phyloP scores from a whole-genome alignment of 805 yeast species.

The Suhomyces kilbournensis region DNA sequence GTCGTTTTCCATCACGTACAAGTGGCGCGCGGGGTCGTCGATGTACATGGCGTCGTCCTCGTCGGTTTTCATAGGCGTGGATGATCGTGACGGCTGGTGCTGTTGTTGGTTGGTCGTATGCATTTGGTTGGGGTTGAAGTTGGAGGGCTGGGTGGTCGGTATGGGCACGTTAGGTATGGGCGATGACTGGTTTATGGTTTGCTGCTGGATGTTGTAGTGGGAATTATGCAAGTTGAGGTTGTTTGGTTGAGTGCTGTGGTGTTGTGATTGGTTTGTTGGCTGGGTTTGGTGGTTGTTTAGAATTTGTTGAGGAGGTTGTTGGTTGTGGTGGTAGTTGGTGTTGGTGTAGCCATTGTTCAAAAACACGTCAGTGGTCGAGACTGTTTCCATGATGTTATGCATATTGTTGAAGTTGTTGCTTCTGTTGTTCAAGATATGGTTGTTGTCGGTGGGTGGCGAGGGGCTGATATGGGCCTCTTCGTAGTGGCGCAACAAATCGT shows the following conservation, averaged over 20 bases:
- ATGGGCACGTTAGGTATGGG: slow-evolving; percentile 5
- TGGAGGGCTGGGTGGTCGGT: slow-evolving; percentile 6
- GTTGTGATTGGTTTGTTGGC: slow-evolving; percentile 6
- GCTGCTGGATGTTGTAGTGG: slow-evolving; percentile 22
- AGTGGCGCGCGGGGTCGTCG: slow-evolving; percentile 94
- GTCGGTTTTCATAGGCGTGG: slow-evolving; percentile 39
- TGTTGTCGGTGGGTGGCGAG: slow-evolving; percentile 43
- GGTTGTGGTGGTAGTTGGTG: slow-evolving; percentile 11
- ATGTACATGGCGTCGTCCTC: slow-evolving; percentile 75
- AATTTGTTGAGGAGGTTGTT: slow-evolving; percentile 15
- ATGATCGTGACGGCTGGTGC: slow-evolving; percentile 8
- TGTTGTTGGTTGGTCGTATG: slow-evolving; percentile 6
- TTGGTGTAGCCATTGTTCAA: slow-evolving; percentile 43
- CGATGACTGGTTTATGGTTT: slow-evolving; percentile 14
- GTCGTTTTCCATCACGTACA: slow-evolving; percentile 87
- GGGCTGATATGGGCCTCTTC: slow-evolving; percentile 89
- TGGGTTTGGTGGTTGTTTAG: slow-evolving; percentile 9
- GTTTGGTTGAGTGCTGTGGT: slow-evolving; percentile 10
- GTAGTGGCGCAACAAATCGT: slow-evolving; percentile 89
- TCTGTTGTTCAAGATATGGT: slow-evolving; percentile 27
- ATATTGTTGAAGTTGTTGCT: slow-evolving; percentile 38
- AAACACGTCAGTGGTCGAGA: slow-evolving; percentile 90
- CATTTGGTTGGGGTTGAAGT: slow-evolving; percentile 4
- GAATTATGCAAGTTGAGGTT: slow-evolving; percentile 17
- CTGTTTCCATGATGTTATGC: slow-evolving; percentile 76